Evolutionary conservation across 1,284 basidiomycete species (phyloP).

Genomic region (Termitomyces sp.): DNA sequence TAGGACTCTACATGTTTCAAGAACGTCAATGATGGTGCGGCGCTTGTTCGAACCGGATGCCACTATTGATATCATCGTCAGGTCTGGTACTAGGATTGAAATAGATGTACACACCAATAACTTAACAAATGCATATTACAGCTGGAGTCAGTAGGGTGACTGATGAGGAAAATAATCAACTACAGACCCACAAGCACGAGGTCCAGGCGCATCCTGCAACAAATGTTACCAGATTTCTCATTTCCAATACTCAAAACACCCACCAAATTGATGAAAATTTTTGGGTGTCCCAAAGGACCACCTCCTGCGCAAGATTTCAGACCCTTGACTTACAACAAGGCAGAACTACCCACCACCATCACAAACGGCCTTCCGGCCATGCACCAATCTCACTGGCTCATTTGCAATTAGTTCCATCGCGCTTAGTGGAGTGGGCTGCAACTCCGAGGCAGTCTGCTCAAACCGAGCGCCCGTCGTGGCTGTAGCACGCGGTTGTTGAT

Average conservation of each 20-base stretch:
- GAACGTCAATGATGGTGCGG: conserved; percentile 40
- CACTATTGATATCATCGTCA: conserved; percentile 42
- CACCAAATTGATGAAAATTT: conserved; percentile 94
- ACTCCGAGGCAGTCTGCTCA: conserved; percentile 83
- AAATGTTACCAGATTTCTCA: not conserved
- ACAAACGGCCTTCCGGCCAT: conserved; percentile 82
- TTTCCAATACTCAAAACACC: conserved; percentile 19
- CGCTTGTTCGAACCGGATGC: conserved; percentile 67
- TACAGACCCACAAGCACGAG: conserved; percentile 73
- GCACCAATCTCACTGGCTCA: conserved; percentile 80
- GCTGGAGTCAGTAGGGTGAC: conserved; percentile 13
- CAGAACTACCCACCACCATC: conserved; percentile 81
- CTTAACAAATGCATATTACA: conserved; percentile 31
- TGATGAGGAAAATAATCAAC: conserved; percentile 12
- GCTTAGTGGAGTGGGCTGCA: conserved; percentile 87
- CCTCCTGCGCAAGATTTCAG: conserved; percentile 52
- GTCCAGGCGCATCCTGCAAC: conserved; percentile 66
- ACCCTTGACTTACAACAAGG: not conserved
- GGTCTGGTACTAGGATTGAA: not conserved
- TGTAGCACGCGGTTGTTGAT: conserved; percentile 59
- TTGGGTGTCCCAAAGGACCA: conserved; percentile 95
- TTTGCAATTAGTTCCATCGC: conserved; percentile 88
- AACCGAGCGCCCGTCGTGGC: conserved; percentile 69
- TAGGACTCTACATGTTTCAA: not conserved
- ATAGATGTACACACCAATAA: conserved; percentile 67